Base-by-base conservation (phyloP, 306 rosid genomes). In the Quercus suber region DNA sequence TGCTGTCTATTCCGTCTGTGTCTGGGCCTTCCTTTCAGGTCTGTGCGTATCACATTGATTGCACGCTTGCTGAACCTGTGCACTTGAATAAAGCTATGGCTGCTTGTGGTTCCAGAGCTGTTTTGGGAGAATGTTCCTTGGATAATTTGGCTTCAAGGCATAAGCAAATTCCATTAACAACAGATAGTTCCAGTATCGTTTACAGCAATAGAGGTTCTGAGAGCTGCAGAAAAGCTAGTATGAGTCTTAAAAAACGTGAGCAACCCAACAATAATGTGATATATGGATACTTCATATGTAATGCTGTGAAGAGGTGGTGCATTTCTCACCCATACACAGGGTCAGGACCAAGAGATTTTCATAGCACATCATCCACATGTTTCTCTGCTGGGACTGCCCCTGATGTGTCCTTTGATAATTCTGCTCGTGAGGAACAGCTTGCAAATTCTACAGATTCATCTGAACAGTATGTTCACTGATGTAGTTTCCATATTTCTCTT, bases 1-100 rank as follows among this genome's bases (percentile, higher is more conserved):
- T 97, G 1, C 75, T 91, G 60, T 93, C 94, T 28, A 78, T 75
- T 71, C 98, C 98, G 0, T 93, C 98, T 25, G 89, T 89, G 27
- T 91, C 89, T 0, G 93, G 93, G 74, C 97, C 96, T 64, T 85
- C 94, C 0, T 51, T 89, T 31, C 96, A 91, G 86, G 86, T 67
- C 74, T 87, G 94, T 74, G 90, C 94, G 25, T 93, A 89, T 82
- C 99, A 87, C 23, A 83, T 88, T 80, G 90, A 88, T 79, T 72
- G 87, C 28, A 82, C 75, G 4, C 58, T 87, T 81, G 75, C 86
- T 8, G 89, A 89, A 63, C 53, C 88, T 4, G 80, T 58, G 67
- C 89, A 80, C 74, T 60, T 83, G 82, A 68, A 75, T 53, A 90
- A 76, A 73, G 78, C 78, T 21, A 96, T 96, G 99, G 98, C 93